phyloP scores from a whole-genome alignment of 2,329 filamentous ascomycete genomes.

The Hyphodiscus sp. region DNA sequence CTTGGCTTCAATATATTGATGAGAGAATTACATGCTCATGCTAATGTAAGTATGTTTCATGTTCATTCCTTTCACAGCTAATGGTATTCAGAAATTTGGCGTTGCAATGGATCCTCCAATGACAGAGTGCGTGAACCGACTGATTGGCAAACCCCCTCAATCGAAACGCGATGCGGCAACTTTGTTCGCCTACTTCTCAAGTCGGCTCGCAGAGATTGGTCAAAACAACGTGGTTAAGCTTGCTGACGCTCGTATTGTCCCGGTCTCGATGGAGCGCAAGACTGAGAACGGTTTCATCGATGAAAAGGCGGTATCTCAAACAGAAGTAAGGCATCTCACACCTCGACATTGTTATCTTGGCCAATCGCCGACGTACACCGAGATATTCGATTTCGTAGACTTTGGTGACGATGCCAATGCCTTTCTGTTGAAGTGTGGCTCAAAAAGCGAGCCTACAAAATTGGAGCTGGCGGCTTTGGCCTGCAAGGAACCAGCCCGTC shows the following conservation, averaged over 20 bases:
- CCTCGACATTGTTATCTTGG: constrained; percentile 80
- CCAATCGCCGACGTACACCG: constrained; percentile 60
- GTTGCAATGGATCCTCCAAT: constrained; percentile 79
- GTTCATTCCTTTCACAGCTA: background rate
- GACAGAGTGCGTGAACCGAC: constrained; percentile 63
- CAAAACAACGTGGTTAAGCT: constrained; percentile 54
- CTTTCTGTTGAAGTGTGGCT: constrained; percentile 82
- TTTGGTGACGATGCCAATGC: constrained; percentile 83
- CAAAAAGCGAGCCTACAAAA: constrained; percentile 85
- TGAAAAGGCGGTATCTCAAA: constrained; percentile 36
- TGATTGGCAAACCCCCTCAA: constrained; percentile 67
- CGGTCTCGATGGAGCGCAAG: constrained; percentile 42
- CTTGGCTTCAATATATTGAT: constrained; percentile 76
- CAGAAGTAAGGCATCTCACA: constrained; percentile 47
- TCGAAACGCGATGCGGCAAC: constrained; percentile 59
- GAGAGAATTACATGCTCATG: constrained; percentile 71
- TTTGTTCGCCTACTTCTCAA: constrained; percentile 79
- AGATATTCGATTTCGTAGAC: constrained; percentile 96
- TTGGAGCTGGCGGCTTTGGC: constrained; percentile 76
- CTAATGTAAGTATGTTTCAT: constrained; percentile 38
- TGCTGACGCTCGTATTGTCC: constrained; percentile 63
- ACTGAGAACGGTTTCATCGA: constrained; percentile 18
- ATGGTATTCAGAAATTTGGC: constrained; percentile 60
- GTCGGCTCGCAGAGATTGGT: constrained; percentile 67
- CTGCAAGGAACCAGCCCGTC: constrained; percentile 74